Evolutionary conservation across 1,284 basidiomycete genomes (phyloP), one percentile per base, ranked within the genome.

Genomic region (Boletus smithii): DNA sequence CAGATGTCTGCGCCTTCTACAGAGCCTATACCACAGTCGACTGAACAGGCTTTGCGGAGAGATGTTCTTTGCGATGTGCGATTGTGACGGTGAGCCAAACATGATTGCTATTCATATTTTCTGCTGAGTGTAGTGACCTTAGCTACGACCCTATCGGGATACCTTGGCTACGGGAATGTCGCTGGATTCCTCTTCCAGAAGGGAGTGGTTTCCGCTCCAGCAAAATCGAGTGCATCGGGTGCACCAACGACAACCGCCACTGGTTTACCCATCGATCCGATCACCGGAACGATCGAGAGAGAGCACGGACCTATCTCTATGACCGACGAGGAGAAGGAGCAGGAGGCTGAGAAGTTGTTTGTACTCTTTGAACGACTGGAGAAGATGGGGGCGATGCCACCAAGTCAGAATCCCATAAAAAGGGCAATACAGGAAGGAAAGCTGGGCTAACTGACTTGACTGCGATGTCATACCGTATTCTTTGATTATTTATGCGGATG

Each of bases 251-350:
- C 73, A 4, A 69, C 71, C 4, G 63, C 65, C 4, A 66, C 71
- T 20, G 71, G 78, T 18, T 52, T 79, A 3, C 66, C 72, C 5
- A 83, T 91, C 60, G 85, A 92, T 63, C 88, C 90, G 0, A 91
- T 92, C 60, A 93, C 88, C 1, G 89, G 86, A 16, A 79, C 79
- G 14, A 73, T 72, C 14, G 71, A 79, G 48, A 61, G 62, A 4
- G 67, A 69, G 8, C 59, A 63, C 53, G 51, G 71, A 62, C 47
- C 65, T 31, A 40, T 67, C 17, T 78, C 83, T 34, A 93, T 97
- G 91, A 85, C 88, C 0, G 85, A 93, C 17, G 92, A 93, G 61
- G 92, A 97, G 73, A 94, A 93, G 66, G 90, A 95, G 62, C 72
- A 72, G 13, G 94, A 97, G 70, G 88, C 92, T 37, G 93, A 95